These are phyloP conservation scores for Oehlia diaphana DNA, from an alignment of 192 early-diverging fungal species.

Conservation along the genomic window DNA sequence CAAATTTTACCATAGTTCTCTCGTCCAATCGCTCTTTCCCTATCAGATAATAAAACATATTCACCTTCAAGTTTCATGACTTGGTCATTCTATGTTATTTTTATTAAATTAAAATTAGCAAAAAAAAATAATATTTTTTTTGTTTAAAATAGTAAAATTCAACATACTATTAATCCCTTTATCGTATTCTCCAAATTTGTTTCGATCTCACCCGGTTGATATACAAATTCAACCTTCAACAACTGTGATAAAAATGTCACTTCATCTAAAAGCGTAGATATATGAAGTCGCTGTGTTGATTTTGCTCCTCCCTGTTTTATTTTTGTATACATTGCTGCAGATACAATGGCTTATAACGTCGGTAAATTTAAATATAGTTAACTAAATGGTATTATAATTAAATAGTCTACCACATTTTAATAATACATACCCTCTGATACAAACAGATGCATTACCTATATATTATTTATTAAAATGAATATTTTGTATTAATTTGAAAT, in stretches of 20 bases:
- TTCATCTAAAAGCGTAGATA: constrained; percentile 57
- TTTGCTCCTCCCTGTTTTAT: constrained; percentile 77
- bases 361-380: background rate
- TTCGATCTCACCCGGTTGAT: constrained; percentile 69
- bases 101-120: background rate
- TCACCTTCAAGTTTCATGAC: constrained; percentile 52
- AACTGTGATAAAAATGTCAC: constrained; percentile 74
- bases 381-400: too few relatives aligned
- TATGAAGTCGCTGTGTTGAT: constrained; percentile 60
- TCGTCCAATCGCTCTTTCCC: constrained; percentile 52
- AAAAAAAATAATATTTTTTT: too few relatives aligned
- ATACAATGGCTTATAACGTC: constrained; percentile 64
- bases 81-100: constrained; percentile 36
- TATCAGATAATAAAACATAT: constrained; percentile 50
- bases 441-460: constrained; percentile 44
- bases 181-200: constrained; percentile 65
- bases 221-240: constrained; percentile 81
- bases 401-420: background rate
- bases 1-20: constrained; percentile 59
- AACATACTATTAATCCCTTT: constrained; percentile 47
- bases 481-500: background rate
- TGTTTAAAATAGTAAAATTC: background rate
- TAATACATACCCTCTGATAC: constrained; percentile 52
- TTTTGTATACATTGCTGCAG: constrained; percentile 73
- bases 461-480: background rate